Evolutionary conservation across 1,139 yeast genomes (phyloP).

Genomic region (Saccharomyces pastorianus): DNA sequence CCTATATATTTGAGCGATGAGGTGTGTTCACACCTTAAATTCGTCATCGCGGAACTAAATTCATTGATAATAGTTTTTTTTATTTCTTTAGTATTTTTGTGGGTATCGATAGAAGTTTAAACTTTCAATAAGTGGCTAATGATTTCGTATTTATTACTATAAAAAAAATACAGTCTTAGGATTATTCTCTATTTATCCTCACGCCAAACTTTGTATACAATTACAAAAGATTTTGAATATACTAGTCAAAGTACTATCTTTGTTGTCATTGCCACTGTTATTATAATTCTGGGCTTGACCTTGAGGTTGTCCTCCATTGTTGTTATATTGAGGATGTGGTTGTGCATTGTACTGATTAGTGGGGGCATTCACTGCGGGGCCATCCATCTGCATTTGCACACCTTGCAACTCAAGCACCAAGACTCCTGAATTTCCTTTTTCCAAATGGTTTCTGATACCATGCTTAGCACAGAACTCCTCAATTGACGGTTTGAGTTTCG

Average conservation of each 20-base stretch:
- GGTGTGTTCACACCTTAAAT: neutral
- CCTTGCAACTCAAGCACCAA: slow-evolving; percentile 55
- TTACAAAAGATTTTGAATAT: neutral
- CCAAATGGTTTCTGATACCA: slow-evolving; percentile 51
- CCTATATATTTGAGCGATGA: neutral
- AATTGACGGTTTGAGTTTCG: slow-evolving; percentile 85
- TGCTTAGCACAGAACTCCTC: slow-evolving; percentile 66
- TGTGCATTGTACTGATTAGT: slow-evolving; percentile 7
- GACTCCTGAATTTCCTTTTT: slow-evolving; percentile 72
- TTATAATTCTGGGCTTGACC: neutral
- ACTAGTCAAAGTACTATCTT: neutral
- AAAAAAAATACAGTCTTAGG: neutral
- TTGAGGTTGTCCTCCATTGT: neutral
- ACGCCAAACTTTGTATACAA: neutral
- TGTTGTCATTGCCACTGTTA: slow-evolving; percentile 1
- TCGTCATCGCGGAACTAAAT: neutral
- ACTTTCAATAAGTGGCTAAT: neutral
- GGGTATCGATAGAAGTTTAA: neutral
- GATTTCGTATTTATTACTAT: neutral
- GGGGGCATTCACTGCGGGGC: slow-evolving; percentile 36
- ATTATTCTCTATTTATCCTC: neutral
- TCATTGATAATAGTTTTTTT: neutral
- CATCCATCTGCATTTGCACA: slow-evolving; percentile 41
- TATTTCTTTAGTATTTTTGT: neutral
- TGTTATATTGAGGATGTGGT: neutral